A percentile compares a stretch with the other conserved stretches of the same genome.
Evolutionary conservation across 768 basidiomycete species (phyloP).

Genomic region (Coprinopsis sp.): DNA sequence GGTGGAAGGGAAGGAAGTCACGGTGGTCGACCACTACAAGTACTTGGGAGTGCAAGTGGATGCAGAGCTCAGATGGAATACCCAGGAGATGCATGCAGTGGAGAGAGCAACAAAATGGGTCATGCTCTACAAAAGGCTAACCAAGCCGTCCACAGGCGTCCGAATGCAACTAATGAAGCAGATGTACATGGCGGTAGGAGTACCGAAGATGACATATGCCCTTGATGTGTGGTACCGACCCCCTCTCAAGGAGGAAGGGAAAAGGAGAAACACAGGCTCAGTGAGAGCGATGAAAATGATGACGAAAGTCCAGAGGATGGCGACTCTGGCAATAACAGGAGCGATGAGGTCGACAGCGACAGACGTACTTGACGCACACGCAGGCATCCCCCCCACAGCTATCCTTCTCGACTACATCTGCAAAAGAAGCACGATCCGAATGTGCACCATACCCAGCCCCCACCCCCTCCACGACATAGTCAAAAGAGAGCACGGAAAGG

Average conservation of each 20-base stretch:
- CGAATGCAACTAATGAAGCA: slow-evolving; percentile 12
- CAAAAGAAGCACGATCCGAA: slow-evolving; percentile 6
- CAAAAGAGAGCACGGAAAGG: not conserved
- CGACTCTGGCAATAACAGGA: slow-evolving; percentile 19
- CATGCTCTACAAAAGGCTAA: slow-evolving; percentile 12
- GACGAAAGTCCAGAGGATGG: slow-evolving; percentile 14
- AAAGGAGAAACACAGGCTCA: slow-evolving; percentile 8
- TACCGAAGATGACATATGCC: slow-evolving; percentile 23
- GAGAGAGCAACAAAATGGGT: slow-evolving; percentile 16
- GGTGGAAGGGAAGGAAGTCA: slow-evolving; percentile 9
- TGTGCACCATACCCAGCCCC: slow-evolving; percentile 12
- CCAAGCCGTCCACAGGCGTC: slow-evolving; percentile 14
- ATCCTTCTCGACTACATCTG: slow-evolving; percentile 8
- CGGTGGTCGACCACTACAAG: slow-evolving; percentile 15
- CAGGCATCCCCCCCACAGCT: slow-evolving; percentile 12
- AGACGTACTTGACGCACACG: slow-evolving; percentile 16
- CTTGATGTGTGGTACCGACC: slow-evolving; percentile 23
- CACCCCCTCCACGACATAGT: slow-evolving; percentile 12
- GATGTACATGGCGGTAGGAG: slow-evolving; percentile 21
- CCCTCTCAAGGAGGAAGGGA: not conserved
- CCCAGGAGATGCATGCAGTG: slow-evolving; percentile 5
- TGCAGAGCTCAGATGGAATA: slow-evolving; percentile 14
- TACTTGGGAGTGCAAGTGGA: slow-evolving; percentile 26
- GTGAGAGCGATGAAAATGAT: slow-evolving; percentile 12
- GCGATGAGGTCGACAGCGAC: slow-evolving; percentile 16